Percentiles rank a stretch among this genome's conserved stretches.
phyloP scores from a whole-genome alignment of 352 stramenopile genomes.

The Elongisporangium prolatum region DNA sequence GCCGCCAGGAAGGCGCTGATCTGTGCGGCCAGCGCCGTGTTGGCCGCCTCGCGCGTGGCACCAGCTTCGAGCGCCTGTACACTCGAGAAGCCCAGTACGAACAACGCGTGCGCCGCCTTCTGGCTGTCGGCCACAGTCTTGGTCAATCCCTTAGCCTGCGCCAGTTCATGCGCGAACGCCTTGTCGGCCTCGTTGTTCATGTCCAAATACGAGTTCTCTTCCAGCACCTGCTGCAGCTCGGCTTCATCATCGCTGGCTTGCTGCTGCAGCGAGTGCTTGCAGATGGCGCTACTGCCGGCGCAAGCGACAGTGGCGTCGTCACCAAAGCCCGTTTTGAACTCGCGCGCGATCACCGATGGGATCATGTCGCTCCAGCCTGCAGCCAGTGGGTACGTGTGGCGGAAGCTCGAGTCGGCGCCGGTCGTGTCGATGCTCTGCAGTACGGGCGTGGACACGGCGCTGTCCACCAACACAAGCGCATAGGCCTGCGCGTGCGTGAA shows the following conservation, averaged over 20 bases:
- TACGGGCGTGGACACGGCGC: constrained; percentile 8
- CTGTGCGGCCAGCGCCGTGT: constrained; percentile 16
- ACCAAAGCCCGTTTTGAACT: constrained; percentile 9
- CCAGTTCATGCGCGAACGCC: constrained; percentile 26
- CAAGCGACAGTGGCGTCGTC: constrained; percentile 19
- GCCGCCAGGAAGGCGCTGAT: constrained; percentile 32
- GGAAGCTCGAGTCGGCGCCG: constrained; percentile 13
- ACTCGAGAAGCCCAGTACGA: constrained; percentile 28
- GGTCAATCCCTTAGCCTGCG: constrained; percentile 24
- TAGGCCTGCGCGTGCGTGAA: constrained; percentile 30
- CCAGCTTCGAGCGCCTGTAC: constrained; percentile 7
- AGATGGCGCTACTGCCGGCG: constrained; percentile 23
- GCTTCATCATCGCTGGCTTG: not conserved
- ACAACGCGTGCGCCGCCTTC: constrained; percentile 14
- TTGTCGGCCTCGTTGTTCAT: constrained; percentile 16
- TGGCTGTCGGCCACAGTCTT: constrained; percentile 15
- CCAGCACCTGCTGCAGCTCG: constrained; percentile 19
- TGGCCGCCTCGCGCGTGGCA: constrained; percentile 20
- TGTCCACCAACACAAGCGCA: constrained; percentile 29
- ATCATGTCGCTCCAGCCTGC: constrained; percentile 15
- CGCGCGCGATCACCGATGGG: constrained; percentile 18
- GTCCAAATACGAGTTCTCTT: constrained; percentile 22
- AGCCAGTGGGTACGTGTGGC: constrained; percentile 22
- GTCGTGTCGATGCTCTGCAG: constrained; percentile 19
- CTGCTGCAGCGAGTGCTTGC: constrained; percentile 12